Evolutionary conservation across 257 asterid species (phyloP), one percentile per base, ranked within the genome.

Genomic region (Fraxinus excelsior): DNA sequence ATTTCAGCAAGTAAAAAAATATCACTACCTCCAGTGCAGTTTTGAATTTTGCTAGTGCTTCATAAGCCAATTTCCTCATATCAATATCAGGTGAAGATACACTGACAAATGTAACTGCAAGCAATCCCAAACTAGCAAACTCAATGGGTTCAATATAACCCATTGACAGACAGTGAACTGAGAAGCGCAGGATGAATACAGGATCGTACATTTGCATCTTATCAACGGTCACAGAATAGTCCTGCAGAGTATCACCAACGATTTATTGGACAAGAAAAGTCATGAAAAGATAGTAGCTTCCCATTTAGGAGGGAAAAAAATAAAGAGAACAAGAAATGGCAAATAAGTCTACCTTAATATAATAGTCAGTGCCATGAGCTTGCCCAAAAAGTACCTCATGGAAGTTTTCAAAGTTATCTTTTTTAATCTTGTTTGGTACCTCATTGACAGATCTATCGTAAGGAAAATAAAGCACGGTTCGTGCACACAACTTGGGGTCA

Each of bases 121-220:
- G 97, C 90, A 94, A 83, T 78, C 99, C 99, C 66, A 88, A 84
- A 86, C 91, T 87, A 84, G 94, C 95, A 80, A 89, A 92, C 86
- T 94, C 97, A 79, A 85, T 69, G n/a, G 97, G 96, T 77, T 94
- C 97, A 60, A 91, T 77, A 75, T 86, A 94, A 77, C 88, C 82
- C 93, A 84, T 77, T 21, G 96, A 84, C 76, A 94, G 96, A 83
- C 97, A 85, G 81, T 94, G 97, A 71, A 86, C 82, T 23, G 97
- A 89, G 82, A 94, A 91, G 69, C 82, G 93, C 77, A 94, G 87
- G 88, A 94, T 91, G 89, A 91, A 92, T 76, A 88, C 84, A 44
- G 99, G 99, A 85, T 94, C 96, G 73, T 94, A 94, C 37, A 80
- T 82, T 40, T 83, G 88, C 85, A 82, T 84, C 76, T 84, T 89